Evolutionary conservation across 2,329 filamentous ascomycete genomes (phyloP), one percentile per base, ranked within the genome.

Genomic region (Seiridium cupressi): DNA sequence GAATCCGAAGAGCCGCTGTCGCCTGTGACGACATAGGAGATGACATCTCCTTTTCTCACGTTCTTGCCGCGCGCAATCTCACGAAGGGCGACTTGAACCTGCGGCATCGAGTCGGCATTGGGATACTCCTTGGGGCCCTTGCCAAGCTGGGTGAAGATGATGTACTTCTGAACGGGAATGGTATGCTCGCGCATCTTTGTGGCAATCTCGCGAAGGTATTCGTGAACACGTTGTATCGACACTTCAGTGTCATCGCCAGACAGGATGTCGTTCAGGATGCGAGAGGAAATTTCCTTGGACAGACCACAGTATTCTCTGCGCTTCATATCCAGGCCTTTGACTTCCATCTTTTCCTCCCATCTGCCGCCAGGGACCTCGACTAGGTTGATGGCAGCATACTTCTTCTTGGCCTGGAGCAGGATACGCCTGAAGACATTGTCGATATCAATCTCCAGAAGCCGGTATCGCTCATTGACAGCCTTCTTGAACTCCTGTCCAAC

Each of bases 241-340:
- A 89, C 83, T 72, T 99, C 95, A 0, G 91, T 87, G 60, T 99
- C 95, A 66, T 97, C 91, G 11, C 95, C 95, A 0, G 93, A 97
- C 3, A 99, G 85, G 40, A 99, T 92, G 74, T 97, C 93, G 70
- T 97, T 91, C n/a, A 99, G 81, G 18, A 99, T 86, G 66, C 89
- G 89, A 59, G 89, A 89, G 2, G 94, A 98, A 26, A 96, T 93
- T 70, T 99, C 95, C 75, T 99, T 98, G 10, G 93, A 97, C 51
- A 99, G 79, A 46, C 89, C 90, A 73, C 95, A 99, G 80, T 97
- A 99, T 78, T 99, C 95, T 81, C 96, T 89, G 70, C 95, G 88
- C 77, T 90, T 92, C 95, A 99, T 99, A 71, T 99, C 95, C 53
- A 99, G 84, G 80, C 95, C 95, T 77, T 99, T 99, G 71, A 99